Evolutionary conservation across 2,329 filamentous ascomycete genomes (phyloP), one percentile per base, ranked within the genome.

Genomic region (Penicillium concentricum): DNA sequence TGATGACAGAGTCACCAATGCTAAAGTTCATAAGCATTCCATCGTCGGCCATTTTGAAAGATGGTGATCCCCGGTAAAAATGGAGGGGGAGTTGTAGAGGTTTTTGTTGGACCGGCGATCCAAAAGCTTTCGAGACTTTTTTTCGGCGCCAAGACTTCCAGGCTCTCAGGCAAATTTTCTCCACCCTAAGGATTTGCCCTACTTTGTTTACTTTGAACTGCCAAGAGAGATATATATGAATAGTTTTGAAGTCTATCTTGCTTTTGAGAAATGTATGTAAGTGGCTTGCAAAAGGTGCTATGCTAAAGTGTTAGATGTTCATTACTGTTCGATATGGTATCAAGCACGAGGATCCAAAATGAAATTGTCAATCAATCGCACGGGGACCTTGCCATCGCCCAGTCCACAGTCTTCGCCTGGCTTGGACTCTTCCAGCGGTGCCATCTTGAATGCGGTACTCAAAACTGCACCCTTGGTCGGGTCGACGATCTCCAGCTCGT

Each of bases 1-100:
- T 82, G 52, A 90, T 72, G 13, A 88, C 83, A 18, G 79, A 83
- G 59, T 90, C 86, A 28, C 85, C 83, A 56, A 96, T 79, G 67
- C 91, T 87, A 72, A 97, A 97, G 69, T 97, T 97, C 71, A 97
- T 81, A 56, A 97, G 84, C 85, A 99, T 89, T 65, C 92, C 92
- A 86, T 96, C 90, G 79, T 97, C 92, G 50, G 90, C 90, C 92
- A 97, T 97, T 60, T 49, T 66, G 55, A 54, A 61, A 44, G 28
- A 41, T 39, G 50, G 34, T 20, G 7, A 51, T 47, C 60, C 56
- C 56, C 42, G 12, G 22, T 43, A 35, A 32, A 41, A 46, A 44
- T 42, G 53, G 34, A 22, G 38, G 42, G 42, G 44, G 32, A 34
- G 41, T 48, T 42, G 18, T 43, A 38, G 16, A 54, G 51, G n/a